Evolutionary conservation across 805 yeast genomes (phyloP).

Genomic region (Naumovozyma dairenensis): DNA sequence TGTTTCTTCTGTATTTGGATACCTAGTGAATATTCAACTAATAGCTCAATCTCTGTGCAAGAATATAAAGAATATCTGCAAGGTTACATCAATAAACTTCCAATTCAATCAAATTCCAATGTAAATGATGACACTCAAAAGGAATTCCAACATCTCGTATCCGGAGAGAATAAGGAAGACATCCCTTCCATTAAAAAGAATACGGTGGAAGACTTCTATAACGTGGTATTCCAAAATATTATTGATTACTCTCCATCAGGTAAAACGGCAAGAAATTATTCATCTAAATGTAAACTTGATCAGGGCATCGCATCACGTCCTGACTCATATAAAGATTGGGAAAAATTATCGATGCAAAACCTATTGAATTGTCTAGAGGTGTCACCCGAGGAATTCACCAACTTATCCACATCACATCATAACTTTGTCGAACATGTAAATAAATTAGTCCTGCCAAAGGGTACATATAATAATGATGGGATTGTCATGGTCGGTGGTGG

Average conservation of each 20-base stretch:
- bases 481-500: constrained; percentile 73
- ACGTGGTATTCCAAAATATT: constrained; percentile 18
- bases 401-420: constrained; percentile 14
- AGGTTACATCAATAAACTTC: constrained; percentile 5
- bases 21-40: too few species aligned
- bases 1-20: too few species aligned
- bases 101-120: not conserved
- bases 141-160: not conserved
- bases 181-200: not conserved
- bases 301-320: constrained; percentile 20
- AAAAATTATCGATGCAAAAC: constrained; percentile 12
- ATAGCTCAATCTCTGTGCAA: constrained; percentile 8
- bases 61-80: constrained; percentile 14
- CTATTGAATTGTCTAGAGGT: constrained; percentile 20
- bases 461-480: constrained; percentile 32
- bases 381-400: constrained; percentile 9
- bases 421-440: constrained; percentile 11
- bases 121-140: not conserved
- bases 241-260: constrained; percentile 20
- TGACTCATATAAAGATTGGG: constrained; percentile 15
- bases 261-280: constrained; percentile 12
- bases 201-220: constrained; percentile 15
- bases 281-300: constrained; percentile 10
- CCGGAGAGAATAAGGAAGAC: not conserved
- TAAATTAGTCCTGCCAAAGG: constrained; percentile 13